A percentile compares a stretch with the other conserved stretches of the same genome.
Evolutionary conservation across 495 filamentous ascomycete species (phyloP).

Genomic region (Neurospora sp.): DNA sequence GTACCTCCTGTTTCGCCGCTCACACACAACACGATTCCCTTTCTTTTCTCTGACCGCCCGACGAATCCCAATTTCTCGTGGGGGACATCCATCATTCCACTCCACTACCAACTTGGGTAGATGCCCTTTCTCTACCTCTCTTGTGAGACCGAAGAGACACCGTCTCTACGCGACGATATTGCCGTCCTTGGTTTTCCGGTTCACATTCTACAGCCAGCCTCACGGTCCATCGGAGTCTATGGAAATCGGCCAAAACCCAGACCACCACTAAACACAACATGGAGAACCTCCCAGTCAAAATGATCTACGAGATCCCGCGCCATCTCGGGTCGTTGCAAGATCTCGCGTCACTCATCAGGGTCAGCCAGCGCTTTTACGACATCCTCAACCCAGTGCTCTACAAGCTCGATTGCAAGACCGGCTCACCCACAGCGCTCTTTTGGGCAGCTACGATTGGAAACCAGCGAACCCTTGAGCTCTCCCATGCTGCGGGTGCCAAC

Average conservation of each 20-base stretch:
- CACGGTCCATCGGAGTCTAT: too few relatives aligned
- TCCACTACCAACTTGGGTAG: too few relatives aligned
- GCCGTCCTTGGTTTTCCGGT: not conserved
- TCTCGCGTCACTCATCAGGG: not conserved
- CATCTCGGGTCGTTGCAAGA: not conserved
- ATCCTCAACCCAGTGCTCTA: slow-evolving; percentile 3
- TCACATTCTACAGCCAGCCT: not conserved
- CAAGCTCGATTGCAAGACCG: not conserved
- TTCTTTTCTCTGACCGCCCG: too few relatives aligned
- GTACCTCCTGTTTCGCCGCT: not conserved
- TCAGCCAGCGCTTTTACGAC: not conserved
- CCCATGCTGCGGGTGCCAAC: slow-evolving; percentile 1
- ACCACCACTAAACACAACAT: not conserved
- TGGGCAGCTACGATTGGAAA: slow-evolving; percentile 2
- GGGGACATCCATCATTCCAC: not conserved
- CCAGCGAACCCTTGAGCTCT: not conserved
- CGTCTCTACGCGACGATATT: too few relatives aligned
- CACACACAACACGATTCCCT: too few relatives aligned
- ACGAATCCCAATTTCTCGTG: not conserved
- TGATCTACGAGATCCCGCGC: slow-evolving; percentile 4
- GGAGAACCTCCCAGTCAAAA: not conserved
- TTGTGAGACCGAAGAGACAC: too few relatives aligned
- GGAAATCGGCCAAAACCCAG: too few relatives aligned
- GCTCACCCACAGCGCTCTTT: not conserved
- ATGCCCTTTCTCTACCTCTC: too few relatives aligned